Conservation (phyloP, 805 yeast species). For the Hanseniaspora occidentalis region DNA sequence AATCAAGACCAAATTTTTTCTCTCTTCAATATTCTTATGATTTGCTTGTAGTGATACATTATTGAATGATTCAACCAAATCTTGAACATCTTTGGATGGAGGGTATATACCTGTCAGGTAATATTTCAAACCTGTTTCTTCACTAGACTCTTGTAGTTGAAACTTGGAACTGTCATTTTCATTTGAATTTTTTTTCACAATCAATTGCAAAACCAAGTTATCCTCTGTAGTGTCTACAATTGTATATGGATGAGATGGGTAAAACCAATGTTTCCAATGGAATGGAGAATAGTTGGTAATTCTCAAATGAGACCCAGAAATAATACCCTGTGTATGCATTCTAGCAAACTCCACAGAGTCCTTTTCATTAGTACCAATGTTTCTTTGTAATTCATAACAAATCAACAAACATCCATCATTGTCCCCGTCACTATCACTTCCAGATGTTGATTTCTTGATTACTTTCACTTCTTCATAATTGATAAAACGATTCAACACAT, state of each 20-base stretch:
- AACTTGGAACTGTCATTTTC: no score
- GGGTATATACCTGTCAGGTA: slow-evolving; percentile 33
- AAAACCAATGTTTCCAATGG: slow-evolving; percentile 33
- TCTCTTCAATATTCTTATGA: slow-evolving; percentile 30
- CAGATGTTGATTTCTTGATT: slow-evolving; percentile 5
- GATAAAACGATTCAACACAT: slow-evolving; percentile 4
- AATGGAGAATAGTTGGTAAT: slow-evolving; percentile 26
- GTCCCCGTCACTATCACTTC: slow-evolving; percentile 8
- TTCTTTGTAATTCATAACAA: slow-evolving; percentile 6
- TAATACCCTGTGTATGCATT: neutral
- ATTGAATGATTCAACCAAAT: slow-evolving; percentile 29
- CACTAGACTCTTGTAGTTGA: no score
- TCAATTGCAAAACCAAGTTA: slow-evolving; percentile 21
- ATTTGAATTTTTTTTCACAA: no score
- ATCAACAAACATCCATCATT: slow-evolving; percentile 7
- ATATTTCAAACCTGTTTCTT: no score
- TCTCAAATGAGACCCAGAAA: slow-evolving; percentile 50
- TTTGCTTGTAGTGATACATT: no score
- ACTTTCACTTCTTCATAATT: slow-evolving; percentile 1
- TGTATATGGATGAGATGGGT: slow-evolving; percentile 61
- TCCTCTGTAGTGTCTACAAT: slow-evolving; percentile 35
- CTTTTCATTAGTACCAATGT: slow-evolving; percentile 12
- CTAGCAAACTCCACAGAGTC: slow-evolving; percentile 5
- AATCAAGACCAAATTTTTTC: slow-evolving; percentile 25
- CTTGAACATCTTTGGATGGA: slow-evolving; percentile 27